Conservation (phyloP, 202 grass and related monocot genomes). For the Digitaria exilis region DNA sequence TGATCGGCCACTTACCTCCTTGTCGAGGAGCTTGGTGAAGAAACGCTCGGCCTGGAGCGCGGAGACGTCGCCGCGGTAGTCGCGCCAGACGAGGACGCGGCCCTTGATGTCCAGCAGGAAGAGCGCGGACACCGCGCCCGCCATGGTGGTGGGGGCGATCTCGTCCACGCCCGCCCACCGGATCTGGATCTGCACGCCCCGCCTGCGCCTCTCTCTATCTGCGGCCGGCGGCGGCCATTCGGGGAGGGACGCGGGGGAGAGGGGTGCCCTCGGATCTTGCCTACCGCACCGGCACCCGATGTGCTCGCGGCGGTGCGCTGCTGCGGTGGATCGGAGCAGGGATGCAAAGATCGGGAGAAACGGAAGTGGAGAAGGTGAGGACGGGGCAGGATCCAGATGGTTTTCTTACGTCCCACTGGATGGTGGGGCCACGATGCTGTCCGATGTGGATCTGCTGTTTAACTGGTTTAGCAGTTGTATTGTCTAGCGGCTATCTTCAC, state of each 20-base stretch:
- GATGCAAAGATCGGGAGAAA: conserved; percentile 35
- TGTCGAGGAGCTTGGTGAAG: conserved; percentile 98
- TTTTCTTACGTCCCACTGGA: conserved; percentile 44
- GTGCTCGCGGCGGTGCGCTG: conserved; percentile 37
- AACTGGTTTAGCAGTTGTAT: not conserved
- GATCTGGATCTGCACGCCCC: conserved; percentile 55
- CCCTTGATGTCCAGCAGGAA: conserved; percentile 99
- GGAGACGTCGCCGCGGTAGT: conserved; percentile 96
- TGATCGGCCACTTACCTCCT: conserved; percentile 64
- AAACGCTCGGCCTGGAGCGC: conserved; percentile 95
- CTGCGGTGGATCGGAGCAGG: conserved; percentile 36
- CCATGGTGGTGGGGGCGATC: conserved; percentile 66
- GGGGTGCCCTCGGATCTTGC: conserved; percentile 30
- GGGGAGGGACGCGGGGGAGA: not conserved
- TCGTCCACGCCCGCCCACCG: conserved; percentile 34
- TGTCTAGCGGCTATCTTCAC: not conserved
- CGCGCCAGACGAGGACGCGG: conserved; percentile 97
- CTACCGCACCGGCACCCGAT: conserved; percentile 15
- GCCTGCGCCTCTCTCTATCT: conserved; percentile 22
- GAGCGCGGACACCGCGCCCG: conserved; percentile 93
- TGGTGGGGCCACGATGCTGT: conserved; percentile 10
- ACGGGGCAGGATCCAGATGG: conserved; percentile 8
- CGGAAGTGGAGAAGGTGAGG: conserved; percentile 40
- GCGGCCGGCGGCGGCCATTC: conserved; percentile 36
- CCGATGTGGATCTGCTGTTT: conserved; percentile 1